A percentile compares a stretch with the other conserved stretches of the same genome.
Evolutionary conservation across 495 filamentous ascomycete species (phyloP).

Genomic region (Tuber microsphaerosporum): DNA sequence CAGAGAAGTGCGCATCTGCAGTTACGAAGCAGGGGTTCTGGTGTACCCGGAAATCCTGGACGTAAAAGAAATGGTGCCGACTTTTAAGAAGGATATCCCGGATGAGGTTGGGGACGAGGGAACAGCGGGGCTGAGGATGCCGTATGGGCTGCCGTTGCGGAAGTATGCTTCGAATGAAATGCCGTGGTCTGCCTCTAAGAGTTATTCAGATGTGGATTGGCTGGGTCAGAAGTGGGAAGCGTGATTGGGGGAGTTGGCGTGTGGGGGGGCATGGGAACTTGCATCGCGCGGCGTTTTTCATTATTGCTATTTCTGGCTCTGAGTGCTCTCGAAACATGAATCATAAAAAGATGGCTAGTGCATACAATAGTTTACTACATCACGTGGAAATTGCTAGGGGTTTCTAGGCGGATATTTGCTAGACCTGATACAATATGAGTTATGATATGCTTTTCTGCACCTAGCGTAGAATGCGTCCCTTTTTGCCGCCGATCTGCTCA

Average conservation of each 20-base stretch:
- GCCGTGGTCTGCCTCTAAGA: conserved; percentile 72
- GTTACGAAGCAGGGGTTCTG: conserved; percentile 79
- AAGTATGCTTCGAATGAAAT: conserved; percentile 56
- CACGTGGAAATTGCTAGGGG: neutral
- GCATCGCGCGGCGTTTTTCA: neutral
- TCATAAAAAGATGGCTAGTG: neutral
- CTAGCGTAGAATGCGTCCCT: neutral
- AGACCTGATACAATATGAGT: neutral
- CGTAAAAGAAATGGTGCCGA: conserved; percentile 57
- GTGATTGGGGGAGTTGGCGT: conserved; percentile 14
- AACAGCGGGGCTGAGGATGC: conserved; percentile 64
- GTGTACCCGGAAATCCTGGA: conserved; percentile 71
- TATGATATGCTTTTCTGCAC: neutral
- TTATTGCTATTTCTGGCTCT: neutral
- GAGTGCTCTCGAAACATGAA: neutral
- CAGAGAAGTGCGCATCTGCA: conserved; percentile 59
- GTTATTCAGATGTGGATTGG: conserved; percentile 61
- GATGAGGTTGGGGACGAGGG: conserved; percentile 6
- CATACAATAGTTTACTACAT: neutral
- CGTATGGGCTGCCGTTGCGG: conserved; percentile 72
- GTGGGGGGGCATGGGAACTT: neutral
- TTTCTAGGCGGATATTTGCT: neutral
- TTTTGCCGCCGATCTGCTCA: neutral
- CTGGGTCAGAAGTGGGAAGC: conserved; percentile 53
- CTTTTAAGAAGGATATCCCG: conserved; percentile 57